Evolutionary conservation across 345 rosid genomes (phyloP), one percentile per base, ranked within the genome.

Genomic region (Gossypium anomalum): DNA sequence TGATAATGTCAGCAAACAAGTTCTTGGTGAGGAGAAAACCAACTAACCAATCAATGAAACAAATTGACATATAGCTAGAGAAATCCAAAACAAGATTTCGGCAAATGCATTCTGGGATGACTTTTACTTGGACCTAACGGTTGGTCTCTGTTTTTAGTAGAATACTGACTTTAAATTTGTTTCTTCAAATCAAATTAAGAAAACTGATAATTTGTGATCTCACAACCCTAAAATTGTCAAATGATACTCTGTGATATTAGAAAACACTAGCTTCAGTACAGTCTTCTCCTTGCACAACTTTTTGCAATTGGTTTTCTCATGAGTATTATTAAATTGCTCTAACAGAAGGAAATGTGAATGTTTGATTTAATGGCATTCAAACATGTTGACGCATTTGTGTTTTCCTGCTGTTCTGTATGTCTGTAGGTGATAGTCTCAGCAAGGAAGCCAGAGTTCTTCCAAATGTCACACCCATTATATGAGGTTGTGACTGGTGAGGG

Each of bases 391-490:
- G 11, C 19, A 45, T 48, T 41, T 59, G 51, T 38, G 53, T 55
- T 17, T 3, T 25, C 23, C 74, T 80, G 25, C 56, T 69, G 74
- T 58, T 71, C 47, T 73, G 56, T 15, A 47, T 15, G 61, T 52
- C 56, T 83, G 22, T 77, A 93, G 98, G 98, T 93, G 58, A 93
- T 93, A 86, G 92, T 94, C 58, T 94, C 98, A 25, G 97, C 98
- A 19, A 92, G 97, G 83, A 94, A 94, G 85, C 97, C 98, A 41
- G 98, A 94, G 85, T 94, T 94, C 87, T 94, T 94, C 83, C 98
- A 94, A 85, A 94, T 85, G 93, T 89, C 97, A 60, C 98, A 92
- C 80, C 98, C 98, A 48, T 68, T 94, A 70, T 90, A 94, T 47
- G 98, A 94, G 81, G 97, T 94, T 81, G 97, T 94, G 82, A 94